Conservation (phyloP, 2,329 filamentous ascomycete genomes). For the Penicillium sp. region DNA sequence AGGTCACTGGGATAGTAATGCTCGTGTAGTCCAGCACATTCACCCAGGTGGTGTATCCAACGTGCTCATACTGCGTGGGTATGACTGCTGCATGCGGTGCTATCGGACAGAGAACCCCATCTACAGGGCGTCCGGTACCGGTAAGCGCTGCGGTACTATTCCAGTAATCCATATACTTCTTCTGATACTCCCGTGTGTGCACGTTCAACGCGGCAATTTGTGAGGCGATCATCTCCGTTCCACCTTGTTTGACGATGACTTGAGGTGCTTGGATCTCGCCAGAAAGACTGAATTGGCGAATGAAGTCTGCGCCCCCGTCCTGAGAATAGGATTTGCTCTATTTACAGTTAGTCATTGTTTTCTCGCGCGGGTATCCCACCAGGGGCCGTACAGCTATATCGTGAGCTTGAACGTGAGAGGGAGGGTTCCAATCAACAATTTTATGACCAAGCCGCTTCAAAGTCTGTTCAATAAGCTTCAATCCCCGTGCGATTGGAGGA, state of each 20-base stretch:
- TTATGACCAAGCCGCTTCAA: slow-evolving; percentile 59
- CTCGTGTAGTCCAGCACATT: slow-evolving; percentile 63
- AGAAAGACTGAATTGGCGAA: slow-evolving; percentile 56
- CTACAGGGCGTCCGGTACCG: slow-evolving; percentile 57
- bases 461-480: slow-evolving; percentile 56
- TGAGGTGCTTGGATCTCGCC: slow-evolving; percentile 59
- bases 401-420: slow-evolving; percentile 48
- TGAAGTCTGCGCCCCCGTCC: slow-evolving; percentile 58
- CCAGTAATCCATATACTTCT: slow-evolving; percentile 67
- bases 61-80: slow-evolving; percentile 50
- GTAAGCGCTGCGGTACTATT: slow-evolving; percentile 58
- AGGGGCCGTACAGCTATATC: slow-evolving; percentile 44
- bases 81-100: slow-evolving; percentile 48
- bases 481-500: slow-evolving; percentile 61
- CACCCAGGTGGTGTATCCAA: slow-evolving; percentile 52
- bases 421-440: slow-evolving; percentile 64
- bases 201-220: slow-evolving; percentile 57
- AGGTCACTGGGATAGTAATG: slow-evolving; percentile 60
- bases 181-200: slow-evolving; percentile 59
- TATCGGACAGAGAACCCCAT: slow-evolving; percentile 52
- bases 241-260: slow-evolving; percentile 37
- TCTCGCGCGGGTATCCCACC: too few relatives aligned
- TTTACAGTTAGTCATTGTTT: slow-evolving; percentile 16
- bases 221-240: slow-evolving; percentile 44
- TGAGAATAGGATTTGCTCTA: slow-evolving; percentile 31